Conservation (phyloP, 1,284 basidiomycete species). For the Ceratobasidium sp. region DNA sequence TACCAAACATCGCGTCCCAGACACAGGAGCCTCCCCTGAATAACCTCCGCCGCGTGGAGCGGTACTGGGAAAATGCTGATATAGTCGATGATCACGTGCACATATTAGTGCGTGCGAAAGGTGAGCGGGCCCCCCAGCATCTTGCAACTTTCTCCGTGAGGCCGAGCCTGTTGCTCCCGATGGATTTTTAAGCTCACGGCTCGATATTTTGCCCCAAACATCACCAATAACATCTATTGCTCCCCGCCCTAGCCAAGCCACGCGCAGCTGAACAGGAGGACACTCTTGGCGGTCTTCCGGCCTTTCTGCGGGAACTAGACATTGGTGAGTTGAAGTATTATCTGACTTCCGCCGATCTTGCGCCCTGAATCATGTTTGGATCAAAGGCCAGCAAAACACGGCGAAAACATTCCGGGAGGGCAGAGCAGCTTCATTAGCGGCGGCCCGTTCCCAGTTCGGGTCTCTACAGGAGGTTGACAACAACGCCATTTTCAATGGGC, state of each 20-base stretch:
- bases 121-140: not conserved
- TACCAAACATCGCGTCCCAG: too few species aligned
- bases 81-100: conserved; percentile 5
- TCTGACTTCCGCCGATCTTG: not conserved
- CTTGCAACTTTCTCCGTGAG: not conserved
- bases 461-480: not conserved
- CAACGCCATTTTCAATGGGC: conserved; percentile 14
- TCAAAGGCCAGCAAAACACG: not conserved
- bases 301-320: too few species aligned
- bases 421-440: not conserved
- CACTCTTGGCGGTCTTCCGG: too few species aligned
- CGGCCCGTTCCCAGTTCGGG: not conserved
- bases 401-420: not conserved
- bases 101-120: not conserved
- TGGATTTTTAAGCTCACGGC: too few species aligned
- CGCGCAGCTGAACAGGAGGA: too few species aligned
- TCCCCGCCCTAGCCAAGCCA: too few species aligned
- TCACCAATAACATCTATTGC: too few species aligned
- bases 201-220: too few species aligned
- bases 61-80: not conserved
- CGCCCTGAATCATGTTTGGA: not conserved
- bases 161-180: too few species aligned
- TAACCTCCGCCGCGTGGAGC: not conserved
- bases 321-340: not conserved
- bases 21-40: too few species aligned